These are phyloP conservation scores for Russula vinacea DNA, from an alignment of 768 basidiomycete genomes.

Conservation along the genomic window DNA sequence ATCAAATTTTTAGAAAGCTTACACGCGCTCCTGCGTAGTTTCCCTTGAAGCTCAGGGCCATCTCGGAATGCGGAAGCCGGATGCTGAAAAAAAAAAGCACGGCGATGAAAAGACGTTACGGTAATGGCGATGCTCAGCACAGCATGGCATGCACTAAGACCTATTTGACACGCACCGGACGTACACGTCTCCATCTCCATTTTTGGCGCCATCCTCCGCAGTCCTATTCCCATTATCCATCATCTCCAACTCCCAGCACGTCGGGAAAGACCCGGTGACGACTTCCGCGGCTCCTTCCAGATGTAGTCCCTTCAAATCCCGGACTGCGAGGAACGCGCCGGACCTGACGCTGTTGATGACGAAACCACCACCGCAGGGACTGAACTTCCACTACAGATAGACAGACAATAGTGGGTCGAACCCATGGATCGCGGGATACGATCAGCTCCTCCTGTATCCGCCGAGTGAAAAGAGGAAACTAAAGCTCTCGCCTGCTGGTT, in stretches of 20 bases:
- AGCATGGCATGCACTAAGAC: not conserved
- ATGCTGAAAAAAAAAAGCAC: constrained; percentile 9
- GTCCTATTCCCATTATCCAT: constrained; percentile 19
- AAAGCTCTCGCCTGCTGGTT: constrained; percentile 26
- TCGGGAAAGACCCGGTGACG: constrained; percentile 24
- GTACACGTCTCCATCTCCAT: constrained; percentile 21
- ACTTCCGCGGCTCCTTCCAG: not conserved
- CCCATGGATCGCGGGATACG: not conserved
- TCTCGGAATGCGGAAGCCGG: constrained; percentile 26
- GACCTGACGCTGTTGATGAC: constrained; percentile 16
- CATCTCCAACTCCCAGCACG: constrained; percentile 30
- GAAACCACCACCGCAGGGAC: constrained; percentile 20
- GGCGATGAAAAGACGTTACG: not conserved
- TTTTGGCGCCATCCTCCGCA: constrained; percentile 13
- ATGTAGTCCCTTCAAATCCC: constrained; percentile 18
- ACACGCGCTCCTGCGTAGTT: constrained; percentile 26
- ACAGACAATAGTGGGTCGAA: not conserved
- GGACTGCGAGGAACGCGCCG: constrained; percentile 11
- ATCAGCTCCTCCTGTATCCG: not conserved
- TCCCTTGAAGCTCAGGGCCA: constrained; percentile 21
- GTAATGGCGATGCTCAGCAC: too few species aligned
- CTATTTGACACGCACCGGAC: constrained; percentile 18
- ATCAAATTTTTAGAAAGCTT: not conserved
- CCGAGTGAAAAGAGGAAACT: not conserved
- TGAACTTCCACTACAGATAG: constrained; percentile 25